Base-by-base conservation (phyloP, 306 rosid genomes). In the Cucurbita moschata region DNA sequence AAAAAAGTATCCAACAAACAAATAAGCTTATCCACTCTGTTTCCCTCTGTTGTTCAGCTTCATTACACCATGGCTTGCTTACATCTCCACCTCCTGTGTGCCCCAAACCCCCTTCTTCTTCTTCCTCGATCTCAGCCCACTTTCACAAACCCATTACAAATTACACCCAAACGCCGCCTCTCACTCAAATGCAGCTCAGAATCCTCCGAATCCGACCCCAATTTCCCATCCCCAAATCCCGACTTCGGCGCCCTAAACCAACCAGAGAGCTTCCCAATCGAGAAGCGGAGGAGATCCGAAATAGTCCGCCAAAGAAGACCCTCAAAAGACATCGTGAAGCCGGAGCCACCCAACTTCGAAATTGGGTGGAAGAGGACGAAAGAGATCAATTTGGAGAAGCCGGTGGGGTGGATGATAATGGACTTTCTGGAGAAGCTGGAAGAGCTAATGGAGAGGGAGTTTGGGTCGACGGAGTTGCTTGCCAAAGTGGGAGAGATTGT, bases 351-450 rank as follows among this genome's bases (percentile, higher is more conserved):
- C 14, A 90, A 86, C 83, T 93, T 88, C 44, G 90, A 93, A 72
- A 80, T 93, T 39, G 98, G 98, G 1, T 93, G 97, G 98, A 93
- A 88, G 84, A 93, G 98, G 71, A 93, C 92, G 0, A 93, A 93
- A 47, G 84, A 82, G 87, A 90, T 90, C 5, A 82, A 82, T 8
- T 16, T 81, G 6, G 98, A 90, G 86, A 82, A 81, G 81, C 97
- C 98, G 69, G 71, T 84, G 50, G 98, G 98, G 79, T 80, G 78
- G 80, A 87, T 85, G 50, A 83, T 93, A 62, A 92, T 95, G 61
- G 98, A 93, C 30, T 84, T 93, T 65, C 77, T 93, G 79, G 97
- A 88, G 85, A 93, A 93, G 83, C 54, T 93, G 35, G 98, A 90
- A 78, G 79, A 44, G 1, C 77, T 93, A 4, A 90, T 93, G 94